Conservation (phyloP, 495 filamentous ascomycete species). For the Aspergillus incahuasiensis region DNA sequence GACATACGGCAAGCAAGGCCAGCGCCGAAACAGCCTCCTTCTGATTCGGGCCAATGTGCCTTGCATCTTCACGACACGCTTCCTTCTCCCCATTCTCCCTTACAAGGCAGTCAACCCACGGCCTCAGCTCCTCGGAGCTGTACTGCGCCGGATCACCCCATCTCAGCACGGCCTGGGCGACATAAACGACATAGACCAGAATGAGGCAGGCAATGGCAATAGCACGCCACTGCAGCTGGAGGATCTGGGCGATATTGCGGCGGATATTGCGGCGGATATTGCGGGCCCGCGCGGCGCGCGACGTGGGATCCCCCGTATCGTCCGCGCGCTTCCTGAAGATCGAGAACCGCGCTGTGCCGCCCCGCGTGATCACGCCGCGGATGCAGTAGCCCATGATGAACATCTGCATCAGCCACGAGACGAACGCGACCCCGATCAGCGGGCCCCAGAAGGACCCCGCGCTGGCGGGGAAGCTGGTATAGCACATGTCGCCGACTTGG, state of each 20-base stretch:
- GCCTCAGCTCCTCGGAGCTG: background rate
- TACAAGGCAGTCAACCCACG: conserved; percentile 5
- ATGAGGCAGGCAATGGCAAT: conserved; percentile 77
- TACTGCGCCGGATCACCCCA: background rate
- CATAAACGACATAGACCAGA: conserved; percentile 57
- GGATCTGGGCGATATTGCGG: conserved; percentile 61
- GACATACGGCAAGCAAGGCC: conserved; percentile 3
- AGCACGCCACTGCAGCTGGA: conserved; percentile 78
- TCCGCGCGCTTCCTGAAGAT: conserved; percentile 1
- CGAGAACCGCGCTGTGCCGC: conserved; percentile 1
- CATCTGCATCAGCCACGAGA: conserved; percentile 67
- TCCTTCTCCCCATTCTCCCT: background rate
- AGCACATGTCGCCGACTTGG: conserved; percentile 74
- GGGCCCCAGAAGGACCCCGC: conserved; percentile 77
- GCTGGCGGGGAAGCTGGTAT: conserved; percentile 70
- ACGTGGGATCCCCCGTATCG: background rate
- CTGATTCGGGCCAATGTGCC: background rate
- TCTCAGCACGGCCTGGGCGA: background rate
- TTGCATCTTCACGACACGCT: background rate
- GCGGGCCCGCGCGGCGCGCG: too few species aligned
- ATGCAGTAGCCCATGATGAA: conserved; percentile 76
- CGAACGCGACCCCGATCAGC: conserved; percentile 63
- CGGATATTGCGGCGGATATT: background rate
- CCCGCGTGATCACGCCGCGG: background rate
- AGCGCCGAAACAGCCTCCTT: background rate